phyloP scores from a whole-genome alignment of 768 basidiomycete species.

The Ephemerocybe angulata region DNA sequence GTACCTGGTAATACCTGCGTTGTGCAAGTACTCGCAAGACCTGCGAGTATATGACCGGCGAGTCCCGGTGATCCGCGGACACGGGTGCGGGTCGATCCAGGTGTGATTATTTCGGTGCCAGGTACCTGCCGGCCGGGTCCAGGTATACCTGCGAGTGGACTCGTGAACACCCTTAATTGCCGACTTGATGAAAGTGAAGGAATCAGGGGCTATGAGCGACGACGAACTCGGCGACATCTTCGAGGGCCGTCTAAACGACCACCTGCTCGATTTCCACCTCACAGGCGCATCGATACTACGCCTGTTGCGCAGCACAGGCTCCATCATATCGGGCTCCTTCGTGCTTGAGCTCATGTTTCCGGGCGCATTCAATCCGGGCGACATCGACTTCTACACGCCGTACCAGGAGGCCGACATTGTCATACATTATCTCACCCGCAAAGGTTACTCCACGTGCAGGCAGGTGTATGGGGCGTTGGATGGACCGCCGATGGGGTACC shows the following conservation, averaged over 20 bases:
- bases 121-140: slow-evolving; percentile 11
- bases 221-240: not conserved
- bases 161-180: too few species aligned
- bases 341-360: not conserved
- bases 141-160: slow-evolving; percentile 11
- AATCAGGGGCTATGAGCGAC: too few species aligned
- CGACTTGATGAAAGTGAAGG: too few species aligned
- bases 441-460: not conserved
- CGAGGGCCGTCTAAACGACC: not conserved
- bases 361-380: not conserved
- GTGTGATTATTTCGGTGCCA: slow-evolving; percentile 3
- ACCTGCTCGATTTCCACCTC: not conserved
- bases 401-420: not conserved
- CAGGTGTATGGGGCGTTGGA: not conserved
- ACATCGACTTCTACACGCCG: not conserved
- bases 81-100: slow-evolving; percentile 3
- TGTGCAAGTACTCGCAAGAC: not conserved
- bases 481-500: not conserved
- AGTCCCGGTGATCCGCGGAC: slow-evolving; percentile 13
- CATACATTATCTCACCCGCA: not conserved
- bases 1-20: not conserved
- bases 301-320: not conserved
- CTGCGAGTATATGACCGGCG: slow-evolving; percentile 10
- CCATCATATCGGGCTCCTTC: not conserved
- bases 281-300: not conserved